Evolutionary conservation across 2,329 filamentous ascomycete genomes (phyloP).

Genomic region (Lasiodiplodia citricola): DNA sequence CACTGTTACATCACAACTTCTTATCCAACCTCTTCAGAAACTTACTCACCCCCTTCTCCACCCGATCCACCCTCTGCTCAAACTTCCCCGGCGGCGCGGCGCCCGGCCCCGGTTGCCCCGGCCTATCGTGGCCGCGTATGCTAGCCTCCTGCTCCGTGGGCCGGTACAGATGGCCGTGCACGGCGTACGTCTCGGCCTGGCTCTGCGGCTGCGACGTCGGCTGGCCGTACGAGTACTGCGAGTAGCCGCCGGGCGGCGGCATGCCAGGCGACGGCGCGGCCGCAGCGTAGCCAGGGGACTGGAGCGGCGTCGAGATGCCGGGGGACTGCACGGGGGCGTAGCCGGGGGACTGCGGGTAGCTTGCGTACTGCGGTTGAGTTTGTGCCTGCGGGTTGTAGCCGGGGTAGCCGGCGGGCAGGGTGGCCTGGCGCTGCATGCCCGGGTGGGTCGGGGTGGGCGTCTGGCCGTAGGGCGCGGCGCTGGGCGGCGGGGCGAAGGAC

Average conservation of each 20-base stretch:
- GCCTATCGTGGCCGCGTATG: conserved; percentile 45
- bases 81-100: conserved; percentile 56
- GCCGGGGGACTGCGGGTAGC: conserved; percentile 42
- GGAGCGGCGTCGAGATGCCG: conserved; percentile 34
- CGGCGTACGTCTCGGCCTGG: conserved; percentile 51
- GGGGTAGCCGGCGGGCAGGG: conserved; percentile 32
- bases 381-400: conserved; percentile 37
- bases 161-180: conserved; percentile 73
- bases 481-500: conserved; percentile 48
- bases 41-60: conserved; percentile 73
- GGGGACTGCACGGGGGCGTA: conserved; percentile 36
- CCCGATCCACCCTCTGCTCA: conserved; percentile 67
- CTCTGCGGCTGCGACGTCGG: background rate
- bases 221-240: conserved; percentile 57
- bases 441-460: conserved; percentile 32
- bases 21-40: conserved; percentile 82
- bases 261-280: conserved; percentile 43
- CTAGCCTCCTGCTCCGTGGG: conserved; percentile 67
- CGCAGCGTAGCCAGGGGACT: conserved; percentile 40
- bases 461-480: conserved; percentile 34
- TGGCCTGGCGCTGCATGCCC: conserved; percentile 39
- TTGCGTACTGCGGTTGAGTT: conserved; percentile 43
- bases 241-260: conserved; percentile 61
- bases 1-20: conserved; percentile 57
- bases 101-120: conserved; percentile 29